phyloP scores from a whole-genome alignment of 805 yeast genomes.

The Lachancea mirantina region DNA sequence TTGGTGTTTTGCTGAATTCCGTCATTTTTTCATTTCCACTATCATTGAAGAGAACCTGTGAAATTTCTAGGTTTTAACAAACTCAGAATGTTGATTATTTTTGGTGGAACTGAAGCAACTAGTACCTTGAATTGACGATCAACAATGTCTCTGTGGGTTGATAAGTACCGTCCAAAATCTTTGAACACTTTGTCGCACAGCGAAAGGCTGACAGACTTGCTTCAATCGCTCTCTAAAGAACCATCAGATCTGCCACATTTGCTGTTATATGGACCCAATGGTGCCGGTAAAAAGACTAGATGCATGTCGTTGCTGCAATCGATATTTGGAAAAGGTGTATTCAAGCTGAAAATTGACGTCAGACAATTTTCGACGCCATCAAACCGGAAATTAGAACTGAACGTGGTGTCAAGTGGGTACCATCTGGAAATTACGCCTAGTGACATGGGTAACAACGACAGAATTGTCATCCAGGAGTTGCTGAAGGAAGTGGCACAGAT shows the following conservation, averaged over 20 bases:
- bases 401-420: constrained; percentile 83
- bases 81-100: not conserved
- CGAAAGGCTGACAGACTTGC: constrained; percentile 50
- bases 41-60: not conserved
- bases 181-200: constrained; percentile 64
- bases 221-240: constrained; percentile 40
- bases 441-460: constrained; percentile 93
- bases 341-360: constrained; percentile 81
- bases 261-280: constrained; percentile 89
- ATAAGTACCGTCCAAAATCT: constrained; percentile 75
- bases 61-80: not conserved
- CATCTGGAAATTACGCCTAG: constrained; percentile 95
- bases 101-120: not conserved
- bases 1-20: too few relatives aligned
- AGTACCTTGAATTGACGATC: not conserved
- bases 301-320: constrained; percentile 71
- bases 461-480: constrained; percentile 90
- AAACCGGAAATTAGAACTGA: constrained; percentile 78
- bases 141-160: constrained; percentile 94
- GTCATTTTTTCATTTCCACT: too few relatives aligned
- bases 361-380: constrained; percentile 71
- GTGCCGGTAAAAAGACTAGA: constrained; percentile 95
- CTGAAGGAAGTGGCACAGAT: constrained; percentile 92
- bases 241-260: constrained; percentile 80
- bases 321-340: constrained; percentile 76